Base-by-base conservation (phyloP, 169 alveolate genomes). In the Eimeria falciformis region DNA sequence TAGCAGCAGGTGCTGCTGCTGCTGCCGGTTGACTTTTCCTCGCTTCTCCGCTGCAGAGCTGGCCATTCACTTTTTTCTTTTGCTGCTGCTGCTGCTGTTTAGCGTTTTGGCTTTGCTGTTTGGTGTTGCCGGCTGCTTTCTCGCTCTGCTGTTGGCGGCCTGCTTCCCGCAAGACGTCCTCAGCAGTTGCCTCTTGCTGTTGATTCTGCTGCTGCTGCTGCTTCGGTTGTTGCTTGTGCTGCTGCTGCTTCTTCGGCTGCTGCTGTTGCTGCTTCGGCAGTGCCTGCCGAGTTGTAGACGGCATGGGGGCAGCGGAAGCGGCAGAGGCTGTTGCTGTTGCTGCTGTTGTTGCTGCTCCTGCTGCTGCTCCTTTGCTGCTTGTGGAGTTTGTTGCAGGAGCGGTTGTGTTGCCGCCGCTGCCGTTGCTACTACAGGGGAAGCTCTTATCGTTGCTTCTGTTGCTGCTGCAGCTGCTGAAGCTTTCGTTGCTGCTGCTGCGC, bases 401-500 rank as follows among this genome's bases (percentile, higher is more conserved):
- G 9, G 71, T 6, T 25, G 29, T n/a, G n/a, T n/a, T n/a, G n/a
- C n/a, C n/a, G n/a, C n/a, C n/a, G n/a, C n/a, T n/a, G n/a, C n/a
- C n/a, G n/a, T n/a, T n/a, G n/a, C n/a, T n/a, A n/a, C n/a, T n/a
- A n/a, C n/a, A n/a, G n/a, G n/a, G n/a, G n/a, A 40, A 23, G 46
- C 46, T 66, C 46, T 25, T 50, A 21, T 50, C 73, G 73, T 29
- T 50, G 18, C 62, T 25, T 7, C 78, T n/a, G 29, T 46, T 33
- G 40, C 50, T 62, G 17, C 73, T 45, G 83, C 58, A 17, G 83
- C 83, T 18, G 83, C 83, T 14, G n/a, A 14, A 62, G 12, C 37
- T 12, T 0, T 62, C 25, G n/a, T 29, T 62, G 73, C 73, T 3
- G 11, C 25, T 50, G 62, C 62, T 14, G 62, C 62, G 62, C 14